These are phyloP conservation scores for Scheffersomyces segobiensis DNA, from an alignment of 1,139 yeast species.

Conservation along the genomic window DNA sequence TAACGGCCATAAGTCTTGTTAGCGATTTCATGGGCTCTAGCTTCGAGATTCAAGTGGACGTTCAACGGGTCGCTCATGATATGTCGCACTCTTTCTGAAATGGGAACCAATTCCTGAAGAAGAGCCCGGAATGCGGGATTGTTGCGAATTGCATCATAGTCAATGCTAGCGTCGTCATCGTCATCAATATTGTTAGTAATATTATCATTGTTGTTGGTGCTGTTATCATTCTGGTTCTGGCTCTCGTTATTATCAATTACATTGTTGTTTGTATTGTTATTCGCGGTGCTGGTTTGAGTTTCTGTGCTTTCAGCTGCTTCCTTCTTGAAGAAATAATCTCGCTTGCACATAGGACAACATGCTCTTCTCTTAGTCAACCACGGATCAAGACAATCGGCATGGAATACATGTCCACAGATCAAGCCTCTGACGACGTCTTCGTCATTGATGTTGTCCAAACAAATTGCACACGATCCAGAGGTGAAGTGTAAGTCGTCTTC, in stretches of 20 bases:
- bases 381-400: slow-evolving; percentile 76
- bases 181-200: slow-evolving; percentile 14
- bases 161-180: slow-evolving; percentile 31
- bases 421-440: slow-evolving; percentile 70
- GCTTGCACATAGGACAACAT: slow-evolving; percentile 83
- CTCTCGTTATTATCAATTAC: slow-evolving; percentile 12
- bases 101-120: slow-evolving; percentile 43
- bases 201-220: slow-evolving; percentile 8
- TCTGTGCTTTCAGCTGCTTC: not conserved
- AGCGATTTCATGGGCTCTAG: slow-evolving; percentile 40
- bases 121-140: slow-evolving; percentile 42
- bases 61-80: slow-evolving; percentile 30
- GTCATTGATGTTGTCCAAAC: slow-evolving; percentile 65
- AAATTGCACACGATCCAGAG: slow-evolving; percentile 80
- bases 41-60: slow-evolving; percentile 38
- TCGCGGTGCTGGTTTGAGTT: slow-evolving; percentile 1
- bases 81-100: slow-evolving; percentile 39
- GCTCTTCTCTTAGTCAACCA: slow-evolving; percentile 79
- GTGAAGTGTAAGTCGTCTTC: slow-evolving; percentile 50
- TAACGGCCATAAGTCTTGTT: slow-evolving; percentile 34
- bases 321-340: slow-evolving; percentile 57
- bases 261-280: slow-evolving; percentile 13
- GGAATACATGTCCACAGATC: slow-evolving; percentile 84
- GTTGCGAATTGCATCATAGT: slow-evolving; percentile 41
- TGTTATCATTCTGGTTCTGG: slow-evolving; percentile 6